A percentile compares a stretch with the other conserved stretches of the same genome.
Evolutionary conservation across 306 rosid genomes (phyloP).

Genomic region (Pterocarpus santalinus): DNA sequence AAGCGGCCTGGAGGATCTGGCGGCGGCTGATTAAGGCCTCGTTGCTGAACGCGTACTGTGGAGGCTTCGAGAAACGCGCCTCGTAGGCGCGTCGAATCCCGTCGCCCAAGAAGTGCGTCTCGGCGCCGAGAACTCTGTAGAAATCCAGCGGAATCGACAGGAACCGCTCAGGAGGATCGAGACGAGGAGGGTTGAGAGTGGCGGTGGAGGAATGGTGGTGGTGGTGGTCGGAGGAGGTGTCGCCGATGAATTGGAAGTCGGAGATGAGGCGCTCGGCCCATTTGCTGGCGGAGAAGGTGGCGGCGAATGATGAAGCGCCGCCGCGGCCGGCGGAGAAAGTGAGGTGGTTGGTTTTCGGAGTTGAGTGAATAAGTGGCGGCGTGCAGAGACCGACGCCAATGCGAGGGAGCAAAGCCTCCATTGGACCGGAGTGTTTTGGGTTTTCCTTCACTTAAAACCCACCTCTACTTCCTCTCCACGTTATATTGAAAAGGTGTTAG

Average conservation of each 20-base stretch:
- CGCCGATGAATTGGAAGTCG: constrained; percentile 90
- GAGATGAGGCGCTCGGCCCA: constrained; percentile 96
- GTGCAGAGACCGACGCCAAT: constrained; percentile 57
- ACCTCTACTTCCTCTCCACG: too few species aligned
- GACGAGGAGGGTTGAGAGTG: constrained; percentile 55
- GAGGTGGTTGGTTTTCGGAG: constrained; percentile 46
- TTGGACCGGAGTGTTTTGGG: not conserved
- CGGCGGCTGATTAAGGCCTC: constrained; percentile 86
- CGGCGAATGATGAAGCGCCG: constrained; percentile 35
- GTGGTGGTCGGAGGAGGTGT: constrained; percentile 21
- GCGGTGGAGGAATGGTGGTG: constrained; percentile 47
- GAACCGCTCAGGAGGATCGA: constrained; percentile 68
- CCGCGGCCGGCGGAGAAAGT: constrained; percentile 30
- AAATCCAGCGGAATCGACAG: constrained; percentile 80
- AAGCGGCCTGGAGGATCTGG: constrained; percentile 91
- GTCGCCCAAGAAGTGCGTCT: constrained; percentile 90
- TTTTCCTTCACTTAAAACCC: not conserved
- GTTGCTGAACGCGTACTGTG: constrained; percentile 84
- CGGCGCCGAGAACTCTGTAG: constrained; percentile 84
- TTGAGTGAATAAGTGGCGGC: constrained; percentile 42
- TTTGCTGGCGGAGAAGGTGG: constrained; percentile 75
- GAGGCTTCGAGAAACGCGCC: constrained; percentile 86
- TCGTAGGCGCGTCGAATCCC: constrained; percentile 88
- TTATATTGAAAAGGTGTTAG: too few species aligned
- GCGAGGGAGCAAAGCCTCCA: constrained; percentile 65